Conservation (phyloP, 164 flowering plant genomes). For the Magnolia officinalis region DNA sequence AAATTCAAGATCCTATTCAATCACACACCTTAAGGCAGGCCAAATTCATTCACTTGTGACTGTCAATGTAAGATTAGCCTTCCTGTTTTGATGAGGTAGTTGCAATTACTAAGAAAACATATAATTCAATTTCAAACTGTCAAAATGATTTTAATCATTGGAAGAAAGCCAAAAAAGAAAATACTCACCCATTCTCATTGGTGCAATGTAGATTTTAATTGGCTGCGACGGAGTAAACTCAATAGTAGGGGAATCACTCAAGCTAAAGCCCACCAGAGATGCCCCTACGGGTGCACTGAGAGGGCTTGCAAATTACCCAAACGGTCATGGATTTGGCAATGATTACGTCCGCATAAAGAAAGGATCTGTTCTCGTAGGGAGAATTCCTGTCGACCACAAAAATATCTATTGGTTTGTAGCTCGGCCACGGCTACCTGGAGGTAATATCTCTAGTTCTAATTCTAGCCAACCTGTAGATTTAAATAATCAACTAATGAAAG, state of each 20-base stretch:
- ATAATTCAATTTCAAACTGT: no score
- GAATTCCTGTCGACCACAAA: constrained; percentile 35
- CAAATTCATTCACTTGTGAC: no score
- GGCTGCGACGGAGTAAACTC: constrained; percentile 64
- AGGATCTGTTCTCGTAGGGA: constrained; percentile 22
- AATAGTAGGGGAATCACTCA: constrained; percentile 31
- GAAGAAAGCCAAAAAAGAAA: no score
- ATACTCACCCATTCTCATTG: no score
- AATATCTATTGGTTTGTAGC: constrained; percentile 42
- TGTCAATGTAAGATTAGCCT: no score
- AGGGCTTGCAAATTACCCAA: constrained; percentile 37
- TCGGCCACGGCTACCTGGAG: constrained; percentile 19
- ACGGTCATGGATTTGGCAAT: constrained; percentile 35
- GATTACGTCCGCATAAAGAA: constrained; percentile 19
- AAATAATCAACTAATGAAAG: no score
- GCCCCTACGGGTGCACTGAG: constrained; percentile 24
- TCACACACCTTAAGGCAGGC: no score
- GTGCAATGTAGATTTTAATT: constrained; percentile 35
- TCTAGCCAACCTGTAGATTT: no score
- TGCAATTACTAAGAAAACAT: no score
- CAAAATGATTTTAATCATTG: no score
- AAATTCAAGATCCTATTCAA: no score
- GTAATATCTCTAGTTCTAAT: constrained; percentile 10
- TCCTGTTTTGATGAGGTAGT: no score
- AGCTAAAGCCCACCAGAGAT: constrained; percentile 25